Base-by-base conservation (phyloP, 2,329 filamentous ascomycete species). In the Ceratocystis harringtonii region DNA sequence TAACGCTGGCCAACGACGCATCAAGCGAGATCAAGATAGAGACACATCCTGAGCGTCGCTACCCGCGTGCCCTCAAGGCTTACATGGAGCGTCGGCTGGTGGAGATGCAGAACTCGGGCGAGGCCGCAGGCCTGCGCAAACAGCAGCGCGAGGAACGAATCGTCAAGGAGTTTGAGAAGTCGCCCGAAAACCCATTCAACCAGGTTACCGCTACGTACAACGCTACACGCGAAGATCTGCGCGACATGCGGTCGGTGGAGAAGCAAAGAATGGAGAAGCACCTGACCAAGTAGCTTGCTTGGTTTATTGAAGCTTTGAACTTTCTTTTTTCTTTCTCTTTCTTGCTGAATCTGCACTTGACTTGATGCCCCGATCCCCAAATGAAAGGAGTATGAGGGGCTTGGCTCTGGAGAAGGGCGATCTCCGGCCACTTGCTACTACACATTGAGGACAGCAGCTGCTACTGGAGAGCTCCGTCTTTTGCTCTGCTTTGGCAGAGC, bases 171-270 rank as follows among this genome's bases (percentile, higher is more conserved):
- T 99, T 97, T 75, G 88, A 95, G 76, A 95, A 90, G 80, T 89
- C 88, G 72, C 87, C 89, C 1, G 92, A 97, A 71, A 99, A 99
- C 75, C 94, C 94, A 15, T 94, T 95, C 78, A 96, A 96, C 77
- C 90, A 95, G 77, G 85, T 87, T 17, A 84, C 79, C 63, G 89
- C 85, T 1, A 75, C 79, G 2, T 95, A 90, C 76, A 89, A 99
- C 75, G 84, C 89, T 64, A 83, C 81, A 25, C 87, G 84, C 75
- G 89, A 90, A 3, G 92, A 99, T 71, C 71, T 96, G 57, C 79
- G 79, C 61, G 80, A 83, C 61, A 76, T 92, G 67, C 83, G 79
- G 72, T 78, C 84, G 52, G 75, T 80, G 65, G 89, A 95, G 78
- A 86, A 80, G 77, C 73, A 75, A 70, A 91, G 88, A 81, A 85